A percentile compares a stretch with the other conserved stretches of the same genome.
Conservation (phyloP, 2,329 filamentous ascomycete genomes). For the Monilinia fructicola region DNA sequence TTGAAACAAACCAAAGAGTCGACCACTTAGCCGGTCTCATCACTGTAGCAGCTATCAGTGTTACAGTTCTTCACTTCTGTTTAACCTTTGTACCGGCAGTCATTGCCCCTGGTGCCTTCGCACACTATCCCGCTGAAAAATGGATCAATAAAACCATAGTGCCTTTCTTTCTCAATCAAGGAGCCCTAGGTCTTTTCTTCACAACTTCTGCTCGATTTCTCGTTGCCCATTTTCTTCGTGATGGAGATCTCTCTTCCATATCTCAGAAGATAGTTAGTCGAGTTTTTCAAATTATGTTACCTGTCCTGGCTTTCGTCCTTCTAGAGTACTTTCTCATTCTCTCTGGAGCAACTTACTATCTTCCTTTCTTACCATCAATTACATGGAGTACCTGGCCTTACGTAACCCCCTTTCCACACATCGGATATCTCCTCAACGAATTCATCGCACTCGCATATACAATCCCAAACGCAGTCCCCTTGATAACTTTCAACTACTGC, state of each 20-base stretch:
- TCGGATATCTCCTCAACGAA: conserved; percentile 47
- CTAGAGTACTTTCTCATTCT: conserved; percentile 50
- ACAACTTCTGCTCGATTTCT: conserved; percentile 50
- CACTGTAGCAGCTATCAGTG: conserved; percentile 46
- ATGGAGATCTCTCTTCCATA: conserved; percentile 45
- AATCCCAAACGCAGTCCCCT: conserved; percentile 49
- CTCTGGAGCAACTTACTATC: conserved; percentile 45
- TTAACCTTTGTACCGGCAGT: conserved; percentile 45
- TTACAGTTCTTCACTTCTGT: conserved; percentile 48
- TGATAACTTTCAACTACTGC: conserved; percentile 50
- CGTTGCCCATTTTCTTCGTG: conserved; percentile 45
- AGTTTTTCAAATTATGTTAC: conserved; percentile 49
- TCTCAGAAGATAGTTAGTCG: conserved; percentile 47
- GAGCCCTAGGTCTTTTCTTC: conserved; percentile 51
- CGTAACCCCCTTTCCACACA: conserved; percentile 44
- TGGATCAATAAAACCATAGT: conserved; percentile 46
- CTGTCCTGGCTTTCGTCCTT: conserved; percentile 45
- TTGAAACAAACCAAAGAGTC: conserved; percentile 36
- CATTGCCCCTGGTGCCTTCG: conserved; percentile 38
- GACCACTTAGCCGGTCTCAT: conserved; percentile 50
- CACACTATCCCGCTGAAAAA: conserved; percentile 44
- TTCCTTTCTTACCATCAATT: conserved; percentile 48
- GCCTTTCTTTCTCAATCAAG: conserved; percentile 47
- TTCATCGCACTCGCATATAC: conserved; percentile 48
- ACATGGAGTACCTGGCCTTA: conserved; percentile 51